Conservation (phyloP, 2,329 filamentous ascomycete genomes). For the Coniochaeta sp. region DNA sequence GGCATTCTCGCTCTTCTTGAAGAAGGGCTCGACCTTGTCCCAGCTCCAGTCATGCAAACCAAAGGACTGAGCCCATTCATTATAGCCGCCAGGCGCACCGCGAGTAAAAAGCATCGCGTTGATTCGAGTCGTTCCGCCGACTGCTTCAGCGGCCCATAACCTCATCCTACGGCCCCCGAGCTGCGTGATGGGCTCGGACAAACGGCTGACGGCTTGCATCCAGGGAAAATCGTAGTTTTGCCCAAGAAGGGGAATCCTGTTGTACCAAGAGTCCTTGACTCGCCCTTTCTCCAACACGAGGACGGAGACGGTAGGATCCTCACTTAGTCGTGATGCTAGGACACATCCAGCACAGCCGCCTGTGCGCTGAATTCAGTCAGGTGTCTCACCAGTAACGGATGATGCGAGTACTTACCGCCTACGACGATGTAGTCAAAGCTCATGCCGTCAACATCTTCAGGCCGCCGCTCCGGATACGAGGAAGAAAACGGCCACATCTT, state of each 20-base stretch:
- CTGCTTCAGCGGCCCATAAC: conserved; percentile 18
- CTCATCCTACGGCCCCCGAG: conserved; percentile 10
- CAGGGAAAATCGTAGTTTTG: conserved; percentile 14
- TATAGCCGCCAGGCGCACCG: conserved; percentile 19
- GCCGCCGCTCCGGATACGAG: conserved; percentile 14
- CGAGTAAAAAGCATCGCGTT: conserved; percentile 24
- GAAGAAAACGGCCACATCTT: conserved; percentile 17
- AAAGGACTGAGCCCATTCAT: conserved; percentile 18
- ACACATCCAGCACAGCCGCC: conserved; percentile 40
- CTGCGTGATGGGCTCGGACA: conserved; percentile 17
- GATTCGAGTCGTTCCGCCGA: conserved; percentile 23
- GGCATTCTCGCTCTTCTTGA: conserved; percentile 19
- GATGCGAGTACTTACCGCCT: conserved; percentile 19
- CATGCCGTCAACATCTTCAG: conserved; percentile 15
- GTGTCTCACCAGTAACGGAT: neutral
- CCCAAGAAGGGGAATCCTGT: conserved; percentile 21
- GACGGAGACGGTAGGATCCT: conserved; percentile 26
- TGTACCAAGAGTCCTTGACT: conserved; percentile 18
- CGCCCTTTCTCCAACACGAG: conserved; percentile 28
- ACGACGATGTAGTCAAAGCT: conserved; percentile 38
- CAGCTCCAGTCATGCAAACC: conserved; percentile 25
- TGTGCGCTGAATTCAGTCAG: neutral
- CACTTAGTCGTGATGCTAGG: conserved; percentile 34
- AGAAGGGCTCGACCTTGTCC: conserved; percentile 23
- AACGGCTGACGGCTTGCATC: conserved; percentile 16